Percentiles rank a stretch among this genome's conserved stretches.
Conservation (phyloP, 1,284 basidiomycete species). For the Sporisorium scitamineum region DNA sequence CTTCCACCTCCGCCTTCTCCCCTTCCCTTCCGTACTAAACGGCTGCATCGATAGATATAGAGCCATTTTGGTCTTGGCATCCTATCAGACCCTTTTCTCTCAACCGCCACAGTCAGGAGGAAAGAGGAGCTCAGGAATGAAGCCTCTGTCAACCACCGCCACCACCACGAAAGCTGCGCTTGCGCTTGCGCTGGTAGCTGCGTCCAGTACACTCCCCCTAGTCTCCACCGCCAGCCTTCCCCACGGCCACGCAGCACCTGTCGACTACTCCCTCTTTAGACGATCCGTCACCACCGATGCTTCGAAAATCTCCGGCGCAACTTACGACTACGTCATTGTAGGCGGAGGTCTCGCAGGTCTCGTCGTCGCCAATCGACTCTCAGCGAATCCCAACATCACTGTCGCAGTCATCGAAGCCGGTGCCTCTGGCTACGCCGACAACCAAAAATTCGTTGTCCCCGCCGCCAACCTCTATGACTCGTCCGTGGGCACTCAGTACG, state of each 20-base stretch:
- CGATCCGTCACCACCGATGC: slow-evolving; percentile 31
- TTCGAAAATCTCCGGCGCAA: slow-evolving; percentile 27
- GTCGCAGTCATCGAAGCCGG: slow-evolving; percentile 73
- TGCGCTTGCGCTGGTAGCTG: neutral
- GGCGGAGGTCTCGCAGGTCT: slow-evolving; percentile 75
- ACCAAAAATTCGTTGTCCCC: slow-evolving; percentile 43
- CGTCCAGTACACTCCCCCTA: neutral
- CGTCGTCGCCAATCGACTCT: slow-evolving; percentile 57
- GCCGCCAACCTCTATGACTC: slow-evolving; percentile 59
- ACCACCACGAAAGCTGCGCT: slow-evolving; percentile 4
- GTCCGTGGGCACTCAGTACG: slow-evolving; percentile 40
- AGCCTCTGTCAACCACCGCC: neutral
- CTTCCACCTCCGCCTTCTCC: neutral
- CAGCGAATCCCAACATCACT: slow-evolving; percentile 52
- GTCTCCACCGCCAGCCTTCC: slow-evolving; percentile 11
- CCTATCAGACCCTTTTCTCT: neutral
- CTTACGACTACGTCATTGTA: slow-evolving; percentile 69
- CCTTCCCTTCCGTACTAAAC: neutral
- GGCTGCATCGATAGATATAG: neutral
- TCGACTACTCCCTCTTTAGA: slow-evolving; percentile 32
- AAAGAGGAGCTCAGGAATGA: slow-evolving; percentile 13
- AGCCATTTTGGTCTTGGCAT: too few relatives aligned
- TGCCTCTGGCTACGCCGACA: slow-evolving; percentile 30
- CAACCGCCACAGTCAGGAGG: neutral
- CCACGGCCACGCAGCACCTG: neutral